Evolutionary conservation across 83 land plant genomes (phyloP).

Genomic region (Larix sibirica): DNA sequence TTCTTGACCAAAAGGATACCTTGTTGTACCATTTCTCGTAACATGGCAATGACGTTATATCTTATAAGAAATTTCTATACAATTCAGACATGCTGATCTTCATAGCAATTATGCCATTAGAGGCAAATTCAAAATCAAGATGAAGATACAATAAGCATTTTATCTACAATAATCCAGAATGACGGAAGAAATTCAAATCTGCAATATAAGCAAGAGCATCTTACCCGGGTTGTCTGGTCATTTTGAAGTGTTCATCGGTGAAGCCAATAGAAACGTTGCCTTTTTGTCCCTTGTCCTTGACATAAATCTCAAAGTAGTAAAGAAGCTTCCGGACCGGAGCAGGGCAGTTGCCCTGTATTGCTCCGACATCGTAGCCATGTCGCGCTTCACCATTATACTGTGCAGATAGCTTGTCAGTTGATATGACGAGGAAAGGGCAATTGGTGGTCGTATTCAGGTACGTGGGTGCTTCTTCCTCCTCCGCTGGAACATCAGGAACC

Average conservation of each 20-base stretch:
- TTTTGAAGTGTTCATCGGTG: slow-evolving; percentile 70
- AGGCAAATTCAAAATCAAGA: no score
- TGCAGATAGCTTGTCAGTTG: slow-evolving; percentile 88
- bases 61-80: no score
- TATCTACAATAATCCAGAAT: not conserved
- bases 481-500: slow-evolving; percentile 22
- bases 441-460: slow-evolving; percentile 83
- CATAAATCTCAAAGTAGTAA: slow-evolving; percentile 90
- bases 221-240: slow-evolving; percentile 92
- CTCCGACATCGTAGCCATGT: slow-evolving; percentile 96
- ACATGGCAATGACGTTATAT: no score
- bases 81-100: no score
- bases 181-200: not conserved
- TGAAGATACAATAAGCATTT: no score
- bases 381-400: slow-evolving; percentile 55
- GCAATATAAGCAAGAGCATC: not conserved
- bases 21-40: no score
- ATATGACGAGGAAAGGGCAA: slow-evolving; percentile 69
- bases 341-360: slow-evolving; percentile 79
- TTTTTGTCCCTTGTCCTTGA: slow-evolving; percentile 73
- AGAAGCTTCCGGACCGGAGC: slow-evolving; percentile 71
- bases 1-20: no score
- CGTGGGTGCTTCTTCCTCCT: slow-evolving; percentile 69
- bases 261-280: slow-evolving; percentile 88
- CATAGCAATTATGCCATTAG: no score